These are phyloP conservation scores for Hericium alpestre DNA, from an alignment of 768 basidiomycete genomes.

Conservation along the genomic window DNA sequence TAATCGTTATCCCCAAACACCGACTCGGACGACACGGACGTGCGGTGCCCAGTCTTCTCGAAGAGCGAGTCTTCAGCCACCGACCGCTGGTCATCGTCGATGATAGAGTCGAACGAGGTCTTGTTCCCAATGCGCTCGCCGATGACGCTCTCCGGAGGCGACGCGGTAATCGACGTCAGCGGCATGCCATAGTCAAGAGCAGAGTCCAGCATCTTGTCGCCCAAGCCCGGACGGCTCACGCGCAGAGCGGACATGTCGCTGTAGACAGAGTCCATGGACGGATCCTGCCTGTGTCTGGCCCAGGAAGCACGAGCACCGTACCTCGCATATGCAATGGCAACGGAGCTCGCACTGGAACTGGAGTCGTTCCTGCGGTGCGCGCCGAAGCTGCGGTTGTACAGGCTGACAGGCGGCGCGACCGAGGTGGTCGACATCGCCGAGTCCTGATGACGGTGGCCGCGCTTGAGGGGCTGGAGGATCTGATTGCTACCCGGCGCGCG, in stretches of 20 bases:
- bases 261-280: constrained; percentile 53
- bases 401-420: constrained; percentile 54
- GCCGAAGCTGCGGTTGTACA: constrained; percentile 60
- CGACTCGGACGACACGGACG: constrained; percentile 45
- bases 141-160: constrained; percentile 39
- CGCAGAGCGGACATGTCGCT: constrained; percentile 52
- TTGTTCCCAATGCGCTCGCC: constrained; percentile 23
- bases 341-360: constrained; percentile 43
- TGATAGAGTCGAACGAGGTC: constrained; percentile 54
- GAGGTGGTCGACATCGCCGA: constrained; percentile 42
- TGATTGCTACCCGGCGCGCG: constrained; percentile 25
- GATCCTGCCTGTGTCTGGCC: constrained; percentile 41
- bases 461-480: constrained; percentile 24
- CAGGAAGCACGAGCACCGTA: constrained; percentile 48
- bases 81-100: constrained; percentile 36
- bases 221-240: constrained; percentile 62
- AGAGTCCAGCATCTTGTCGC: constrained; percentile 82
- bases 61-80: constrained; percentile 22
- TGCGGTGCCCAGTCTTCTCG: constrained; percentile 47
- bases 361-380: constrained; percentile 46
- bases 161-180: constrained; percentile 54
- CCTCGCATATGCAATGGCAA: constrained; percentile 44
- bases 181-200: constrained; percentile 41
- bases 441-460: constrained; percentile 51
- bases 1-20: constrained; percentile 47